Evolutionary conservation across 768 basidiomycete species (phyloP), one percentile per base, ranked within the genome.

Genomic region (Lactifluus subvellereus): DNA sequence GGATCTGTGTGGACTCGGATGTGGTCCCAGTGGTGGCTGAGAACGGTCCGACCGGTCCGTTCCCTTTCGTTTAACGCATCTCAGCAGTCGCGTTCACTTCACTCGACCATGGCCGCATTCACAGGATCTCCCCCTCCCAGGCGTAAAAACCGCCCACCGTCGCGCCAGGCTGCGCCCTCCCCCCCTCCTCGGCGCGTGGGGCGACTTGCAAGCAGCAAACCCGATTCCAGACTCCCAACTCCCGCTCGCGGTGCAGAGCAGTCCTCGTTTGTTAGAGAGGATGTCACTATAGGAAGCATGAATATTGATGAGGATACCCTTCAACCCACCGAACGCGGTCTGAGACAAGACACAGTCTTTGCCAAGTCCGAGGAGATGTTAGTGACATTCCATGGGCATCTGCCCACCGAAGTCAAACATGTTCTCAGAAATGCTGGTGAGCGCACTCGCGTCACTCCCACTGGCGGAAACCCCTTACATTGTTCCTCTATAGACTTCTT

Each of bases 351-450:
- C 47, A 71, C 71, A 2, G 66, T 85, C 37, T 89, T 86, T 72
- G 87, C 89, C 53, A 87, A 86, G 72, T 88, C 88, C 38, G 82
- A 87, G 66, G 86, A 91, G 73, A 73, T 90, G 65, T 70, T 79
- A 13, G 86, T 84, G 27, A 76, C 81, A 22, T 84, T 89, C 72
- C 86, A 90, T 69, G 84, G 88, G 30, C 77, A 79, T 67, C 71
- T 91, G 54, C 90, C 90, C 3, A 75, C 84, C 6, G 90, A 92
- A 69, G 84, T 90, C 57, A 87, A 83, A 69, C 88, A 88, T 65
- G 80, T 86, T 20, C 77, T 91, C 53, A 82, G 79, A 66, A 84
- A 80, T 69, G 83, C 88, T 67, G 86, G 89, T 87, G 67, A 59
- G 80, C 69, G 6, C 27, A 35, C 48, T n/a, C 5, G 32, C 22